Evolutionary conservation across 2,329 filamentous ascomycete species (phyloP), one percentile per base, ranked within the genome.

Genomic region (Paradendryphiella salina): DNA sequence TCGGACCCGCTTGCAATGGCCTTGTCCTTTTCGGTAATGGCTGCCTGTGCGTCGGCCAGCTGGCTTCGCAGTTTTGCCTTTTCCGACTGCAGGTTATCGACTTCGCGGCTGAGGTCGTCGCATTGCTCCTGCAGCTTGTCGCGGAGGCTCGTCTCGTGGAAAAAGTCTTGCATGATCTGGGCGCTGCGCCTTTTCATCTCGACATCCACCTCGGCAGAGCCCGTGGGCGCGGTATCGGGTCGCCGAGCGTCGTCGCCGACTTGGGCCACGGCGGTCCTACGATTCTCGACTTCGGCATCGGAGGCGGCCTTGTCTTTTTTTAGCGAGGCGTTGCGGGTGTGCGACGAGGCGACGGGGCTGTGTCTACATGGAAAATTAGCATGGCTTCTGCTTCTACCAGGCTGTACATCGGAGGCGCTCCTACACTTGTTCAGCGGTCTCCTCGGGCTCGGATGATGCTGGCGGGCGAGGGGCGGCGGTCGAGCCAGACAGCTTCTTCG

Each of bases 111-210:
- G 41, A 72, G 63, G 44, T 71, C 67, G 42, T 72, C 62, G 56
- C 64, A 64, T 46, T 70, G 60, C 50, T 72, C 67, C 51, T 72
- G 69, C 38, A 73, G 61, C 56, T 67, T 56, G 42, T 73, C 70
- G 43, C 70, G 65, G n/a, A 66, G 37, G 26, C 56, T 71, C 2
- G 70, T 73, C 57, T 73, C 70, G 53, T 70, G 71, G 63, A 73
- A 69, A 54, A 73, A 73, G 54, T 73, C 69, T 20, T 72, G 69
- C 70, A 73, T 72, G 35, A 72, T 66, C 52, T 70, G 63, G 5
- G 64, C 63, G 54, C 66, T 71, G 40, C 63, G 64, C 15, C 67
- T 50, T 51, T 66, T 67, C 37, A 58, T 66, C 40, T 73, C 70
- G 11, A 64, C 43, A 18, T 72, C 67, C 44, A 60, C 52, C 38